Percentiles rank a stretch among this genome's conserved stretches.
Conservation (phyloP, 148 eudicot genomes). For the Fagopyrum tataricum region DNA sequence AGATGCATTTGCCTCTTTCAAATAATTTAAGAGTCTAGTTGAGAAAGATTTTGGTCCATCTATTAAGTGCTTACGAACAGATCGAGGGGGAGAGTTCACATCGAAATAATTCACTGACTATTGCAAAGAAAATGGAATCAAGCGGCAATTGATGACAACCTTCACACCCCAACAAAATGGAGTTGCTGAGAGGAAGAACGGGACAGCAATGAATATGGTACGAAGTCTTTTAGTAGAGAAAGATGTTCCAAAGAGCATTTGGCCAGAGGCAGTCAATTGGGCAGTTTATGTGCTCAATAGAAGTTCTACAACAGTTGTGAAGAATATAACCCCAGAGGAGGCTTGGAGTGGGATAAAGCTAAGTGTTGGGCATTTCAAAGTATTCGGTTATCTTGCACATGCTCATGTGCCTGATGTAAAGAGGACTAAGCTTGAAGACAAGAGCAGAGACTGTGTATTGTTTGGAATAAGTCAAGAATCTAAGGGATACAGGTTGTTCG, state of each 20-base stretch:
- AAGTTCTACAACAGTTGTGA: too few species aligned
- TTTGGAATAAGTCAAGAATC: too few species aligned
- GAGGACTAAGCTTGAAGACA: too few species aligned
- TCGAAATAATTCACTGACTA: too few species aligned
- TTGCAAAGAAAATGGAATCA: neutral
- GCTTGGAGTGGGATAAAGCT: too few species aligned
- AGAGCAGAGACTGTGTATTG: too few species aligned
- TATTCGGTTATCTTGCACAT: too few species aligned
- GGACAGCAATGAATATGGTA: neutral
- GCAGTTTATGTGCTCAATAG: neutral
- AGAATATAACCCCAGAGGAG: too few species aligned
- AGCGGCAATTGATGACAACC: neutral
- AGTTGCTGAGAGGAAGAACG: neutral
- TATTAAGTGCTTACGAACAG: neutral
- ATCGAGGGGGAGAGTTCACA: too few species aligned
- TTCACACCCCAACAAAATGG: conserved; percentile 1
- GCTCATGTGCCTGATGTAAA: too few species aligned
- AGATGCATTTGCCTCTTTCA: neutral
- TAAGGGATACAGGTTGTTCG: too few species aligned
- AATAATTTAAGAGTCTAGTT: neutral
- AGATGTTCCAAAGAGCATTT: neutral
- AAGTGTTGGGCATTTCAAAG: too few species aligned
- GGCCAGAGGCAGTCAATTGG: neutral
- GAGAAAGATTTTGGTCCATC: neutral
- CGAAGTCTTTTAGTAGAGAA: neutral